Evolutionary conservation across 169 alveolate genomes (phyloP).

Genomic region (Toxoplasma gondii): DNA sequence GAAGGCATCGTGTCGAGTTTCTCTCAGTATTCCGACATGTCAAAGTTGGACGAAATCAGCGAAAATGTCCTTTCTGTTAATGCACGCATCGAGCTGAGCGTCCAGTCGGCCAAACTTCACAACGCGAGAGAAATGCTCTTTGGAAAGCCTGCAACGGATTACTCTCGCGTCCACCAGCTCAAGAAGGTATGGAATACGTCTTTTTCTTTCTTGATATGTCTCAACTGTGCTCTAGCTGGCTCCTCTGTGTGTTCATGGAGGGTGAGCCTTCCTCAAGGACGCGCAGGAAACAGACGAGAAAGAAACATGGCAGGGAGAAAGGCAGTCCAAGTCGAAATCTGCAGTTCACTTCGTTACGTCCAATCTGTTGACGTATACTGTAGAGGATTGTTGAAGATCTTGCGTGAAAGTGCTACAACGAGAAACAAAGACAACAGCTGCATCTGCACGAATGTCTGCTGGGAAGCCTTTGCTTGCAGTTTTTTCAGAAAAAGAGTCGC

Average conservation of each 20-base stretch:
- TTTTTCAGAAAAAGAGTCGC: neutral
- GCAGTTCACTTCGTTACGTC: too few species aligned
- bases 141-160: conserved; percentile 90
- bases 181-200: conserved; percentile 9
- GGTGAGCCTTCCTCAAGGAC: neutral
- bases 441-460: too few species aligned
- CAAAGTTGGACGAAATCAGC: conserved; percentile 81
- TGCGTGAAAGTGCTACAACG: too few species aligned
- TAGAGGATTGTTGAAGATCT: too few species aligned
- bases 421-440: too few species aligned
- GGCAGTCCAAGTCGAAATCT: too few species aligned
- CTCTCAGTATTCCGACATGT: conserved; percentile 81
- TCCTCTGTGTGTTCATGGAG: neutral
- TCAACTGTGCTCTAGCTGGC: too few species aligned
- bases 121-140: conserved; percentile 88
- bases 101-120: conserved; percentile 87
- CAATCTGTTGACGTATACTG: too few species aligned
- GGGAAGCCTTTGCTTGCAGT: neutral
- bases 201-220: too few species aligned
- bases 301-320: too few species aligned
- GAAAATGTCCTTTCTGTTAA: conserved; percentile 81
- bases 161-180: conserved; percentile 76
- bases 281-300: too few species aligned
- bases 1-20: conserved; percentile 85
- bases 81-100: conserved; percentile 81